These are phyloP conservation scores for Syzygium malaccense DNA, from an alignment of 441 rosid genomes.

Conservation along the genomic window DNA sequence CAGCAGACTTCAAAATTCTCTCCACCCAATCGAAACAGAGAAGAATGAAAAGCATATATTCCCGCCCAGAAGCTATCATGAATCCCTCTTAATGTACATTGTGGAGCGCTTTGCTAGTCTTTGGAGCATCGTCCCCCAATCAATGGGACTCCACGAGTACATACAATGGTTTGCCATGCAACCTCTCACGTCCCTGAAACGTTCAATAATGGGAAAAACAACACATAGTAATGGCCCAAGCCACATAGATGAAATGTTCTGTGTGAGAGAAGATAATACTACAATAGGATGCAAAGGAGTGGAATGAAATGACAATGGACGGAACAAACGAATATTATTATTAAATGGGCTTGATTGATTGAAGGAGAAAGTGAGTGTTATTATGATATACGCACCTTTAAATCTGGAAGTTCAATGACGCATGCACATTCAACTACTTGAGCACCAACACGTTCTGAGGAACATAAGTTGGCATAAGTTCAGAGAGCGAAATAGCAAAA, in stretches of 20 bases:
- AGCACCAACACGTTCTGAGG: conserved; percentile 69
- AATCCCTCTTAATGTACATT: neutral
- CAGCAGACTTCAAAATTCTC: neutral
- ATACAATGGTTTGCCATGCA: conserved; percentile 62
- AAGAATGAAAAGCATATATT: neutral
- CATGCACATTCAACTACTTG: conserved; percentile 84
- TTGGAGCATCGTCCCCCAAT: neutral
- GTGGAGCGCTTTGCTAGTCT: neutral
- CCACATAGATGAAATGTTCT: neutral
- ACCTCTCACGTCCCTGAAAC: conserved; percentile 58
- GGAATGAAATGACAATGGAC: neutral
- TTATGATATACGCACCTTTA: conserved; percentile 35
- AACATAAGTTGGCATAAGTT: neutral
- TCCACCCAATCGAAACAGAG: neutral
- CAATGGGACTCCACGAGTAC: conserved; percentile 72
- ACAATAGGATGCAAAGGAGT: neutral
- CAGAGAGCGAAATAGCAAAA: neutral
- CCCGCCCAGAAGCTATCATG: neutral
- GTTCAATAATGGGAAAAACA: neutral
- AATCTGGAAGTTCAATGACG: conserved; percentile 66
- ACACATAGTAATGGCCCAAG: neutral
- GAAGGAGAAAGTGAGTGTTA: neutral
- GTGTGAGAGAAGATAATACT: neutral
- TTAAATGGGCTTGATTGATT: neutral
- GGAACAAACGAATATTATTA: neutral